Evolutionary conservation across 1,284 basidiomycete genomes (phyloP).

Genomic region (Wallemia ichthyophaga): DNA sequence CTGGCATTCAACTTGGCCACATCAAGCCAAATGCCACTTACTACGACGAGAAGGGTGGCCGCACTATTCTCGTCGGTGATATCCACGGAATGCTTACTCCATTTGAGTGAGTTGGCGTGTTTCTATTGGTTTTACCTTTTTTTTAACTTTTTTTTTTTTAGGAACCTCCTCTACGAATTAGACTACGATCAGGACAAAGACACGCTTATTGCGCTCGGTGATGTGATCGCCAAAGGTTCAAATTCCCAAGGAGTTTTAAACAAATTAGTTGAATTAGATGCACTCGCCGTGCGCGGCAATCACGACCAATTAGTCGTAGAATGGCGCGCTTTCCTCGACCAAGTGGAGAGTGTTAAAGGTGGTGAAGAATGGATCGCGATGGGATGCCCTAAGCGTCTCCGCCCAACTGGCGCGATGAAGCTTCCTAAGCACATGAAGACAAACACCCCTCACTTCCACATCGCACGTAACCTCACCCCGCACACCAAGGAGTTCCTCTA

Average conservation of each 20-base stretch:
- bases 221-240: background rate
- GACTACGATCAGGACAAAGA: background rate
- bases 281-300: background rate
- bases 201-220: background rate
- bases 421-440: background rate
- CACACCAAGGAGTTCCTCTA: background rate
- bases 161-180: background rate
- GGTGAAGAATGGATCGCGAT: background rate
- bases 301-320: slow-evolving; percentile 1
- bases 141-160: background rate
- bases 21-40: background rate
- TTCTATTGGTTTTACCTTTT: background rate
- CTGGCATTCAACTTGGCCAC: background rate
- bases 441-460: background rate
- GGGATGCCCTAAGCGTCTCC: background rate
- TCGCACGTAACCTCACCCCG: background rate
- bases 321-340: background rate
- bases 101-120: background rate
- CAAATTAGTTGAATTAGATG: background rate
- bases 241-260: background rate
- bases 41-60: background rate
- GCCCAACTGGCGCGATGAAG: background rate
- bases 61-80: background rate
- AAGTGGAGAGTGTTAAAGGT: background rate
- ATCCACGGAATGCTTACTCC: background rate